Conservation (phyloP, 1,139 yeast species). For the Lodderomyces elongisporus region DNA sequence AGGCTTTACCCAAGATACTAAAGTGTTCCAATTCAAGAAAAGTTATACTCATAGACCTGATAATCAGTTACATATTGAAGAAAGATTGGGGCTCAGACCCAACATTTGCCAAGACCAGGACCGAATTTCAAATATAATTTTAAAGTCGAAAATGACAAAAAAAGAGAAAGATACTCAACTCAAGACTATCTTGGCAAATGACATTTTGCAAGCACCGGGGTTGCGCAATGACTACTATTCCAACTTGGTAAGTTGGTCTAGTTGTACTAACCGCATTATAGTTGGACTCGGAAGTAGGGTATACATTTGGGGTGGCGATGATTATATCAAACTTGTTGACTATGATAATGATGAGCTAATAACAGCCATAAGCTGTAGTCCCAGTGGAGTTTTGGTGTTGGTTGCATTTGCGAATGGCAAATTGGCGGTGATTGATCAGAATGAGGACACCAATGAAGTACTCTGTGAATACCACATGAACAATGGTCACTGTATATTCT, state of each 20-base stretch:
- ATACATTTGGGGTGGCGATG: slow-evolving; percentile 60
- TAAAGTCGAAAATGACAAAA: slow-evolving; percentile 1
- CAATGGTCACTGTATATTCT: slow-evolving; percentile 42
- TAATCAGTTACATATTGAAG: too few species aligned
- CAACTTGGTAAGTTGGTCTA: slow-evolving; percentile 74
- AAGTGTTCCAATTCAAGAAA: slow-evolving; percentile 28
- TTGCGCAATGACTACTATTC: slow-evolving; percentile 78
- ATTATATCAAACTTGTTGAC: slow-evolving; percentile 35
- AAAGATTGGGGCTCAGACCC: not conserved
- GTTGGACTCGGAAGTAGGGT: slow-evolving; percentile 65
- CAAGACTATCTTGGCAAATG: slow-evolving; percentile 11
- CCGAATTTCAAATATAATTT: slow-evolving; percentile 1
- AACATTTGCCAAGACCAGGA: not conserved
- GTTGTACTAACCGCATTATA: slow-evolving; percentile 45
- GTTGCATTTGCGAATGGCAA: slow-evolving; percentile 46
- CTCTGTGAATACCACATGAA: slow-evolving; percentile 7
- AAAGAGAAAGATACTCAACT: slow-evolving; percentile 1
- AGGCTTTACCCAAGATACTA: slow-evolving; percentile 29
- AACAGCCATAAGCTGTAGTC: slow-evolving; percentile 58
- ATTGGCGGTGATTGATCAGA: slow-evolving; percentile 20
- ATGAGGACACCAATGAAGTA: slow-evolving; percentile 7
- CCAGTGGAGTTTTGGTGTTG: slow-evolving; percentile 42
- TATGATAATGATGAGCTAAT: slow-evolving; percentile 33
- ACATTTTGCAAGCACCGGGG: slow-evolving; percentile 62
- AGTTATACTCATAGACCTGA: slow-evolving; percentile 3